Evolutionary conservation across 2,329 filamentous ascomycete species (phyloP).

Genomic region (Cercospora sp.): DNA sequence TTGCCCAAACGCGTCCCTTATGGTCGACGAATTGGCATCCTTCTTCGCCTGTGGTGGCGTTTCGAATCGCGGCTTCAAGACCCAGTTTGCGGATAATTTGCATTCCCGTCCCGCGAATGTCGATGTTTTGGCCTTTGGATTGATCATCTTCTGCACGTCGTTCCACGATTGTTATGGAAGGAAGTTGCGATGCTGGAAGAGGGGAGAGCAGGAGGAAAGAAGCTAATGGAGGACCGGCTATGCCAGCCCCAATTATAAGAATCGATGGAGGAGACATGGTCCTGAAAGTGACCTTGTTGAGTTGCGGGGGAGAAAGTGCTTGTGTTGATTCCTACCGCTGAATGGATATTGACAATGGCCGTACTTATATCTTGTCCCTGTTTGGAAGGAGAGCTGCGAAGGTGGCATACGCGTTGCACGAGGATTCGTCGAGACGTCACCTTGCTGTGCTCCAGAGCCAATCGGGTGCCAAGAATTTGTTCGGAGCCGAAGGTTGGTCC

Average conservation of each 20-base stretch:
- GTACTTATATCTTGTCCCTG: neutral
- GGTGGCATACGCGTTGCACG: neutral
- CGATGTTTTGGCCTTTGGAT: conserved; percentile 37
- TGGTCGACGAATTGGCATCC: conserved; percentile 35
- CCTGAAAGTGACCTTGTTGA: neutral
- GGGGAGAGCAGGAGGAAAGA: conserved; percentile 31
- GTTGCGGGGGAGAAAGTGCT: neutral
- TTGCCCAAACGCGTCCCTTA: conserved; percentile 26
- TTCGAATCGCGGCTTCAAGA: conserved; percentile 32
- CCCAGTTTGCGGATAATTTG: conserved; percentile 36
- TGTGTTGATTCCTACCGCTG: neutral
- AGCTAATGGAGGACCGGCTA: conserved; percentile 35
- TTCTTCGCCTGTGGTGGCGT: conserved; percentile 32
- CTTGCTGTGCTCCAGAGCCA: neutral
- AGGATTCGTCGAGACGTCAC: conserved; percentile 5
- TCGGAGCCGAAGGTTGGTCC: conserved; percentile 8
- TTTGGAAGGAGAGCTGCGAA: neutral
- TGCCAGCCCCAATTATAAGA: conserved; percentile 34
- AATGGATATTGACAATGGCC: neutral
- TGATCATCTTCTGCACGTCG: conserved; percentile 23
- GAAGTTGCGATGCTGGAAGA: conserved; percentile 16
- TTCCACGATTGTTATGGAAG: conserved; percentile 37
- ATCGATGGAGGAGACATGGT: conserved; percentile 22
- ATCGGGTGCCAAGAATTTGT: conserved; percentile 11
- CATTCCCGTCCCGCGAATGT: conserved; percentile 36